Evolutionary conservation across 2,329 filamentous ascomycete species (phyloP).

Genomic region (Daldinia sp.): DNA sequence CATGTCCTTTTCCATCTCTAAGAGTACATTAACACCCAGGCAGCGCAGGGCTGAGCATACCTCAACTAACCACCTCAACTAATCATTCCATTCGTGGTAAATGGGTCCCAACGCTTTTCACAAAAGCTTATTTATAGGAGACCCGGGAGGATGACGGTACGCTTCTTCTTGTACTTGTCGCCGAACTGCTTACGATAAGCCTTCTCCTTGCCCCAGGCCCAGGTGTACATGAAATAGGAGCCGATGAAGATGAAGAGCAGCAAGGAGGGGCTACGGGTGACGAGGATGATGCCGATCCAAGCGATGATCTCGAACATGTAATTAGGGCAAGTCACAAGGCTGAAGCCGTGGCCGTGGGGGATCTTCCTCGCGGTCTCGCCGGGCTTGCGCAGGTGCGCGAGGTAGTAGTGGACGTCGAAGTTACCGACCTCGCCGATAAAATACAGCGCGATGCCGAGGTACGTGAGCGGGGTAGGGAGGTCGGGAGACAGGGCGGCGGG

Average conservation of each 20-base stretch:
- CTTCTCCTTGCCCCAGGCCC: slow-evolving; percentile 93
- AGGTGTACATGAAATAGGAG: slow-evolving; percentile 81
- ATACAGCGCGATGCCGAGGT: slow-evolving; percentile 78
- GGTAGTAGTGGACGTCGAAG: slow-evolving; percentile 80
- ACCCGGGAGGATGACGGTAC: slow-evolving; percentile 83
- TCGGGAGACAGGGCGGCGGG: slow-evolving; percentile 68
- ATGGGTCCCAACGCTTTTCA: neutral
- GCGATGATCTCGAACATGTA: slow-evolving; percentile 93
- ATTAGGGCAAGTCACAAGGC: slow-evolving; percentile 92
- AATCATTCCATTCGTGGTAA: neutral
- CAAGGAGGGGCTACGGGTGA: slow-evolving; percentile 83
- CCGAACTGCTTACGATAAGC: slow-evolving; percentile 92
- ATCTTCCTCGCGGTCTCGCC: slow-evolving; percentile 91
- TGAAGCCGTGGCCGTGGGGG: slow-evolving; percentile 86
- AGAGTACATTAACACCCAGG: neutral
- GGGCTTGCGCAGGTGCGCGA: slow-evolving; percentile 79
- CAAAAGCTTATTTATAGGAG: slow-evolving; percentile 66
- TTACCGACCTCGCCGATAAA: slow-evolving; percentile 84
- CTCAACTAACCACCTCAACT: neutral
- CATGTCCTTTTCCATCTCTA: neutral
- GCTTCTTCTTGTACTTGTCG: slow-evolving; percentile 96
- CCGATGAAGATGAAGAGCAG: slow-evolving; percentile 81
- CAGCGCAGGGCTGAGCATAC: neutral
- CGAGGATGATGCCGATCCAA: slow-evolving; percentile 85
- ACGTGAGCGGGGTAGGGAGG: slow-evolving; percentile 64